A percentile compares a stretch with the other conserved stretches of the same genome.
These are phyloP conservation scores for Botrytis galanthina DNA, from an alignment of 2,329 filamentous ascomycete genomes.

Conservation along the genomic window DNA sequence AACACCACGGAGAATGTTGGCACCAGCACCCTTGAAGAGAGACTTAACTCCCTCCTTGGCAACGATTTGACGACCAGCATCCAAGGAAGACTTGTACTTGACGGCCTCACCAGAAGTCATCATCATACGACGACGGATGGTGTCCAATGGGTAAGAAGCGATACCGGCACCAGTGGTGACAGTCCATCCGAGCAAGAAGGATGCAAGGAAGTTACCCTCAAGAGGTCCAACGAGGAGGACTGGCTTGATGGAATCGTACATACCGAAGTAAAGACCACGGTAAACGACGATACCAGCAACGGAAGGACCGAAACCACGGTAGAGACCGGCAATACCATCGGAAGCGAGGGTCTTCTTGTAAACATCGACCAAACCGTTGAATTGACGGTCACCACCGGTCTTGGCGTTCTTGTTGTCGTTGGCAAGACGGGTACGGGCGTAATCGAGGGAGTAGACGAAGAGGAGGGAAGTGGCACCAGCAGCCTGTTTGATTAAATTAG, in stretches of 20 bases:
- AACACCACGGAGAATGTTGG: slow-evolving; percentile 99
- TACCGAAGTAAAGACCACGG: slow-evolving; percentile 99
- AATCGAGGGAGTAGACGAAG: slow-evolving; percentile 99
- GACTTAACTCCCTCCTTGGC: slow-evolving; percentile 97
- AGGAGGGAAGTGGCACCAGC: slow-evolving; percentile 99
- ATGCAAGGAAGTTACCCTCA: slow-evolving; percentile 98
- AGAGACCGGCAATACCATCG: slow-evolving; percentile 99
- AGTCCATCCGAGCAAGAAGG: slow-evolving; percentile 96
- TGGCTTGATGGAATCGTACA: slow-evolving; percentile 99
- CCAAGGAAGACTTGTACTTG: slow-evolving; percentile 98
- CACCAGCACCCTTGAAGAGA: slow-evolving; percentile 99
- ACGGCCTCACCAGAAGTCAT: slow-evolving; percentile 97
- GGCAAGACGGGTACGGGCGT: slow-evolving; percentile 99
- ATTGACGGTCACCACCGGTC: slow-evolving; percentile 96
- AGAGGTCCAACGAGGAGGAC: slow-evolving; percentile 88
- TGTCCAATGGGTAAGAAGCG: slow-evolving; percentile 99
- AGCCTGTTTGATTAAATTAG: slow-evolving; percentile 51
- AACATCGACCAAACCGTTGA: slow-evolving; percentile 99
- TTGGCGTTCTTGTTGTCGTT: slow-evolving; percentile 99
- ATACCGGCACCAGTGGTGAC: slow-evolving; percentile 99
- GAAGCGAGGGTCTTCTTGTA: slow-evolving; percentile 99
- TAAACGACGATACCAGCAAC: slow-evolving; percentile 99
- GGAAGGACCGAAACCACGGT: slow-evolving; percentile 99
- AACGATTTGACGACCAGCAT: slow-evolving; percentile 94
- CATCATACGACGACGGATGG: slow-evolving; percentile 99